These are phyloP conservation scores for Hydrangea macrophylla DNA, from an alignment of 148 eudicot genomes.

Conservation along the genomic window DNA sequence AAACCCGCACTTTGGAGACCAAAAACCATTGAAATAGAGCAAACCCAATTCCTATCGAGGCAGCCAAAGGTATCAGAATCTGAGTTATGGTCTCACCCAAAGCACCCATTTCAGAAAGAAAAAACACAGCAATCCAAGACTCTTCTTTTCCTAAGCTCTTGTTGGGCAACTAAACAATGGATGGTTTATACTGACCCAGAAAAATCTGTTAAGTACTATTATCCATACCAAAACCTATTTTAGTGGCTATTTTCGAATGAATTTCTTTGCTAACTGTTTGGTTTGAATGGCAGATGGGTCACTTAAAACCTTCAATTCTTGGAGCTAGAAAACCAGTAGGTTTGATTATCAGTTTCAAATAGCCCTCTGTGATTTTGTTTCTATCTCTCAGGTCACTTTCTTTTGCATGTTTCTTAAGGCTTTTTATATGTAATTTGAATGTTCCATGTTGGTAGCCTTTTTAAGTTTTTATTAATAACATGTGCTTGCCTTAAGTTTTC, in stretches of 20 bases:
- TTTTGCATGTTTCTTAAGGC: no score
- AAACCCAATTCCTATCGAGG: conserved; percentile 11
- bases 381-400: no score
- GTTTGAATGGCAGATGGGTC: conserved; percentile 14
- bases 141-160: neutral
- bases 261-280: conserved; percentile 2
- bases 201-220: neutral
- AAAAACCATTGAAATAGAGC: conserved; percentile 15
- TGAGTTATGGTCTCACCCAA: conserved; percentile 10
- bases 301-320: neutral
- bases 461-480: no score
- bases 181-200: neutral
- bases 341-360: conserved; percentile 13
- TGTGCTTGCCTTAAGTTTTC: no score
- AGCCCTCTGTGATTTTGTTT: no score
- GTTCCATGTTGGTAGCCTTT: no score
- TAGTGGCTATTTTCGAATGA: conserved; percentile 3
- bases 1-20: conserved; percentile 16
- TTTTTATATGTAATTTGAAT: no score
- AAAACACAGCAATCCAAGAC: neutral
- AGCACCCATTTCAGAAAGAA: conserved; percentile 5
- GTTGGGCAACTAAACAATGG: neutral
- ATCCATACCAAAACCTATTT: conserved; percentile 9
- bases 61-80: conserved; percentile 13
- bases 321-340: conserved; percentile 6